Evolutionary conservation across 805 yeast species (phyloP).

Genomic region (Wickerhamomyces strasburgensis): DNA sequence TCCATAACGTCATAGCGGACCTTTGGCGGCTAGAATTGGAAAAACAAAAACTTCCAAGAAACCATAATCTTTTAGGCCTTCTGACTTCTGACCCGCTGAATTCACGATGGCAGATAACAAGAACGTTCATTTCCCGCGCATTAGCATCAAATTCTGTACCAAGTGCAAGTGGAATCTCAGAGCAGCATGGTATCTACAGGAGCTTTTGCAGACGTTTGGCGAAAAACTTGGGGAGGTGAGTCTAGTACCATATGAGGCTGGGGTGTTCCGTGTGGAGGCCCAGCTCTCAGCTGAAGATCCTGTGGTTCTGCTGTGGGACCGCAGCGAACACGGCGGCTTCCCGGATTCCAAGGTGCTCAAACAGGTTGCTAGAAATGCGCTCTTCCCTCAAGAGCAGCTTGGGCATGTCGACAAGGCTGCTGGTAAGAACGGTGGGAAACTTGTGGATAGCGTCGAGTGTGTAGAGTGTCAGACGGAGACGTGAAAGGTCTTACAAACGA

Average conservation of each 20-base stretch:
- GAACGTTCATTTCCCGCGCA: constrained; percentile 55
- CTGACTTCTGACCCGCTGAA: no score
- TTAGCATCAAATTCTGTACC: constrained; percentile 71
- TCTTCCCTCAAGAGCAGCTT: constrained; percentile 49
- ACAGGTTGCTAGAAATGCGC: constrained; percentile 52
- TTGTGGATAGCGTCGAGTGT: constrained; percentile 13
- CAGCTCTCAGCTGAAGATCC: constrained; percentile 31
- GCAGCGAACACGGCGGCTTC: constrained; percentile 64
- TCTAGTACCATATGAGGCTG: constrained; percentile 44
- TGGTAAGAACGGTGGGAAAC: constrained; percentile 16
- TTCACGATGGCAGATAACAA: no score
- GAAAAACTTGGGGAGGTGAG: constrained; percentile 49
- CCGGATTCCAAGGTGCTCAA: constrained; percentile 83
- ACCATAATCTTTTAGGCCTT: no score
- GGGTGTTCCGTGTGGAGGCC: constrained; percentile 56
- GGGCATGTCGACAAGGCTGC: constrained; percentile 63
- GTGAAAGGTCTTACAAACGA: no score
- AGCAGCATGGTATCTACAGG: constrained; percentile 86
- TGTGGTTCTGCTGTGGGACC: constrained; percentile 49
- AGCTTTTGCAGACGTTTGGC: constrained; percentile 77
- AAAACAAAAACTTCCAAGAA: no score
- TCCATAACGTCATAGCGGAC: no score
- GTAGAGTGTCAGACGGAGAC: no score
- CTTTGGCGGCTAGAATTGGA: no score
- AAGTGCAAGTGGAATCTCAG: constrained; percentile 86